Base-by-base conservation (phyloP, 2,329 filamentous ascomycete species). In the Sporothrix curviconia region DNA sequence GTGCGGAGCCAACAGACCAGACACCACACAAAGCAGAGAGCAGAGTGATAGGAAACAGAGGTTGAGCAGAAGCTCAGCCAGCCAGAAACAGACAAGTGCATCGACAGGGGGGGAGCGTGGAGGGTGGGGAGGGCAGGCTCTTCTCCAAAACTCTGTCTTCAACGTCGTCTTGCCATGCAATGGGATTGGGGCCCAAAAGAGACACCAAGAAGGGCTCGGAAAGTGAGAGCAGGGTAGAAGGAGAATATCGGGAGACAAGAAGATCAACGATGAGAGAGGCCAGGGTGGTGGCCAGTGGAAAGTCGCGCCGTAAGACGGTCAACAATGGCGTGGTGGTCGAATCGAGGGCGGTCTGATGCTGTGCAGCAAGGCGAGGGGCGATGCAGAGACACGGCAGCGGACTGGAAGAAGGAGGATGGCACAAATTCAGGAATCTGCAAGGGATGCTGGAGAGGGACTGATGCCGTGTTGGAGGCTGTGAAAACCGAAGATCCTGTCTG, bases 141-240 rank as follows among this genome's bases (percentile, higher is more conserved):
- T 37, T 42, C 25, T 46, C 30, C 32, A 47, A 19, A 44, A 32
- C 25, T 51, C 19, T 28, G 34, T 39, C 25, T 34, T 46, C 40
- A 52, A 53, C 57, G 34, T 40, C 40, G 32, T 37, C 46, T 46
- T 37, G 39, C 36, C 25, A 53, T 59, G 53, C 53, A 49, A 39
- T 42, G 50, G 39, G 57, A 52, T 55, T 54, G 58, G 58, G 55
- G 58, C 49, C 43, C 42, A 28, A 39, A 54, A 42, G n/a, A 19
- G 22, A 36, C 28, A 14, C 32, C 44, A 22, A 49, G 24, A 22
- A 46, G 6, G 34, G 6, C 34, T 3, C 8, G 49, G 22, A 28
- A 25, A n/a, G n/a, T n/a, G n/a, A n/a, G n/a, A n/a, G n/a, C n/a
- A n/a, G n/a, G n/a, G n/a, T n/a, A n/a, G n/a, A n/a, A n/a, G n/a